A percentile compares a stretch with the other conserved stretches of the same genome.
phyloP scores from a whole-genome alignment of 192 early-diverging fungal genomes.

The Dimargaris cristalligena region DNA sequence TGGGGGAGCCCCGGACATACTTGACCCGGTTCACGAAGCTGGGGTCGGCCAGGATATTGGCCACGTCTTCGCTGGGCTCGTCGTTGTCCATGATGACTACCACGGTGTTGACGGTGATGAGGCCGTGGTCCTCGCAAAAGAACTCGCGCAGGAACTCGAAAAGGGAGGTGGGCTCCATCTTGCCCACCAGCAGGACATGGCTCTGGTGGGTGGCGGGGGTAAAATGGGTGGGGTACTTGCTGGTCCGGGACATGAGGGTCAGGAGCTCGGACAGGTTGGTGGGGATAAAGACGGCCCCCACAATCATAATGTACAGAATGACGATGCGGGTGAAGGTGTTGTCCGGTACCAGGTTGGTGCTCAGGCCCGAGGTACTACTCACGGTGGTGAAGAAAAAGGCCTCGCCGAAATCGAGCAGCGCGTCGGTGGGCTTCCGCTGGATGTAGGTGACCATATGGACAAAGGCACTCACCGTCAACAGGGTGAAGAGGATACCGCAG shows the following conservation, averaged over 20 bases:
- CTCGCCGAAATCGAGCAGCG: slow-evolving; percentile 35
- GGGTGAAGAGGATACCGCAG: slow-evolving; percentile 45
- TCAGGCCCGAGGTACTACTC: slow-evolving; percentile 42
- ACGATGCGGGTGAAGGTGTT: slow-evolving; percentile 32
- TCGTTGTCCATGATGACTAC: slow-evolving; percentile 48
- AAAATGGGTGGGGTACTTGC: slow-evolving; percentile 37
- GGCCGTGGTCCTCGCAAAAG: slow-evolving; percentile 62
- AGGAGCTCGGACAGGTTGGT: slow-evolving; percentile 45
- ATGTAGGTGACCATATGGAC: slow-evolving; percentile 46
- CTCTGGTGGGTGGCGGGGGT: slow-evolving; percentile 26
- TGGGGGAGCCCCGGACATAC: slow-evolving; percentile 51
- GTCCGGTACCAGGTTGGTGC: slow-evolving; percentile 45
- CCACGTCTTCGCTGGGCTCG: slow-evolving; percentile 35
- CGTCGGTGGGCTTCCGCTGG: slow-evolving; percentile 30
- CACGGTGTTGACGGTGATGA: slow-evolving; percentile 39
- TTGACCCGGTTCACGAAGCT: slow-evolving; percentile 44
- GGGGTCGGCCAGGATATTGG: slow-evolving; percentile 43
- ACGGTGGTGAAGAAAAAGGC: slow-evolving; percentile 39
- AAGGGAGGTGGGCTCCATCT: slow-evolving; percentile 32
- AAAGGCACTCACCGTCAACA: slow-evolving; percentile 51
- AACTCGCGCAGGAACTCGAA: slow-evolving; percentile 61
- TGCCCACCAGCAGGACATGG: slow-evolving; percentile 51
- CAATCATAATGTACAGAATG: slow-evolving; percentile 50
- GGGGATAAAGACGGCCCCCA: slow-evolving; percentile 53
- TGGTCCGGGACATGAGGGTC: slow-evolving; percentile 34